Evolutionary conservation across 805 yeast species (phyloP).

Genomic region (Zygosaccharomyces bailii): DNA sequence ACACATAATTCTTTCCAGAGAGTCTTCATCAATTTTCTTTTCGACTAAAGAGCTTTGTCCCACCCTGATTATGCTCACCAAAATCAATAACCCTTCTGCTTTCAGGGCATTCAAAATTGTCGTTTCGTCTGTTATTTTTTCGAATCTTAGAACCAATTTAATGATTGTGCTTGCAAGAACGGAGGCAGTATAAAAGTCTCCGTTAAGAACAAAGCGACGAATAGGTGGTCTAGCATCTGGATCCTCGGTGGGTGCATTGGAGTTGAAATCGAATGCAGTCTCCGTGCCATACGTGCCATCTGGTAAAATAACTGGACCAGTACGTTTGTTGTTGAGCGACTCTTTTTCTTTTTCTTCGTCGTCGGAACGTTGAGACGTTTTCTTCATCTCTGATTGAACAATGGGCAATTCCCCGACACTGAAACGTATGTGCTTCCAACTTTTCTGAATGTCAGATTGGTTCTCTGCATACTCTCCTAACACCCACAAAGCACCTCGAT

Average conservation of each 20-base stretch:
- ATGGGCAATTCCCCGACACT: conserved; percentile 92
- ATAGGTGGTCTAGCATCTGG: conserved; percentile 63
- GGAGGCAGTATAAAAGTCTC: conserved; percentile 88
- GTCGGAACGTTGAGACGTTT: conserved; percentile 38
- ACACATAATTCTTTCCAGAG: conserved; percentile 89
- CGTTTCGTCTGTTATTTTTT: conserved; percentile 51
- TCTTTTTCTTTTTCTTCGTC: conserved; percentile 32
- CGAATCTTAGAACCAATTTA: conserved; percentile 77
- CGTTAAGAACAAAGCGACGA: conserved; percentile 75
- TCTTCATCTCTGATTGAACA: conserved; percentile 62
- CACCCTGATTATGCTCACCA: conserved; percentile 87
- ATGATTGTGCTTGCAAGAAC: conserved; percentile 85
- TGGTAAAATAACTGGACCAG: conserved; percentile 85
- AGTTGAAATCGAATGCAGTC: conserved; percentile 74
- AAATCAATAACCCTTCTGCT: conserved; percentile 90
- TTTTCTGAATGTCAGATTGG: conserved; percentile 65
- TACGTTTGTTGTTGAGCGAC: conserved; percentile 30
- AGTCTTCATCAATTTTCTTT: conserved; percentile 89
- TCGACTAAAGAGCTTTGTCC: conserved; percentile 71
- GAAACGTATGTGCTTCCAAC: conserved; percentile 83
- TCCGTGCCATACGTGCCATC: conserved; percentile 99
- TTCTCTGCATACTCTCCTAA: conserved; percentile 85
- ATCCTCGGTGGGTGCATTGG: conserved; percentile 57
- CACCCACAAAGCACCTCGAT: conserved; percentile 93
- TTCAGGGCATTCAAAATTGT: conserved; percentile 73